Base-by-base conservation (phyloP, 2,329 filamentous ascomycete genomes). In the Elsinoe batatas region DNA sequence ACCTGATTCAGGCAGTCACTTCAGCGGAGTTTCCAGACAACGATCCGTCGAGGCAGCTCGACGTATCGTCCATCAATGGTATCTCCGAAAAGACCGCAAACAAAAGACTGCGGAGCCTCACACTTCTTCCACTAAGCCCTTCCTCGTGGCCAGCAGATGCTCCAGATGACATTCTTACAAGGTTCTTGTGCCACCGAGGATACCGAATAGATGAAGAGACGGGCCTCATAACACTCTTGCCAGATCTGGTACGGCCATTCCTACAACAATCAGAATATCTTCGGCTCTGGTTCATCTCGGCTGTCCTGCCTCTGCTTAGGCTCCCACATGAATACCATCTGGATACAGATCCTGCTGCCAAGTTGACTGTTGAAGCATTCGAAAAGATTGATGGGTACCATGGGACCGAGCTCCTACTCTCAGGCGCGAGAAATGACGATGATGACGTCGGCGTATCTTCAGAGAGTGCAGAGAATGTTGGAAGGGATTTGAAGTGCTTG, bases 291-390 rank as follows among this genome's bases (percentile, higher is more conserved):
- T 79, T 83, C 64, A 77, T 87, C 17, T 85, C 85, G 0, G 80
- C 78, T 2, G 74, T 88, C 13, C 71, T 91, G 6, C 87, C 87
- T 0, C 73, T 90, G 10, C 67, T 88, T 35, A 77, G 86, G 50
- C 75, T 86, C 18, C 84, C 83, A 61, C 79, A 81, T 64, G 83
- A 87, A 67, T 90, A 87, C 66, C 83, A 89, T 61, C 77, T 81
- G 0, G 67, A 78, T 12, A 67, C 70, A 1, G 67, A 73, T 1
- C 68, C 76, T 7, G 61, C 69, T 3, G 71, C 79, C 12, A 79
- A 80, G 0, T 76, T 90, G 18, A 79, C 82, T 0, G 74, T 91
- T 17, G 72, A 77, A 10, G 77, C 79, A 5, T 89, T 91, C 61
- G 80, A 84, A 59, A 72, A 72, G 26, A 69, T 88, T 17, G 74